phyloP scores from a whole-genome alignment of 176 grass and related monocot species.

The Raddia distichophylla region DNA sequence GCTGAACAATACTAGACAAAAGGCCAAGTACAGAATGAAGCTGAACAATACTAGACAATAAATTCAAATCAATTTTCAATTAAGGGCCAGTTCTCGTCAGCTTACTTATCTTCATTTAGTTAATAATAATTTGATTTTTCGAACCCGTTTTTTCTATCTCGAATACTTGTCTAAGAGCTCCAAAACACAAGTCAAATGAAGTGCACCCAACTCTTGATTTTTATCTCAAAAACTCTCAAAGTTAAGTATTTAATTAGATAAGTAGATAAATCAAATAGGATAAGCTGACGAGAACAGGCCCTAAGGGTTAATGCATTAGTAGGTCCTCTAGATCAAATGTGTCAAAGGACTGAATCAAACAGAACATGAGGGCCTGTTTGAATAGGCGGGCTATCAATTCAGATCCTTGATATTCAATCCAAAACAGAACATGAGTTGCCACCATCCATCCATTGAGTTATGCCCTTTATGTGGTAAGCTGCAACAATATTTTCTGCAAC shows the following conservation, averaged over 20 bases:
- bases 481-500: background rate
- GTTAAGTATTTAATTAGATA: no score
- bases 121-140: no score
- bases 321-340: background rate
- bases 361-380: background rate
- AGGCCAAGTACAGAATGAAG: background rate
- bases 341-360: conserved; percentile 21
- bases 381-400: background rate
- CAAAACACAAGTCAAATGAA: no score
- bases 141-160: no score
- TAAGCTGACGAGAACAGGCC: no score
- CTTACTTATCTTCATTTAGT: no score
- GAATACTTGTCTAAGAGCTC: no score
- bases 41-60: background rate
- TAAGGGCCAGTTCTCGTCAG: background rate
- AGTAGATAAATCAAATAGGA: no score
- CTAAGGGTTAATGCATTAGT: conserved; percentile 2
- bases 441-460: conserved; percentile 2
- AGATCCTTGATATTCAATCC: background rate
- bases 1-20: no score
- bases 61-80: background rate
- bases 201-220: no score
- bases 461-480: background rate
- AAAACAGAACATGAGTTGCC: background rate
- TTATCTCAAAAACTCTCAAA: no score